Evolutionary conservation across 192 early-diverging fungal species (phyloP), one percentile per base, ranked within the genome.

Genomic region (Backusella psychrophila): DNA sequence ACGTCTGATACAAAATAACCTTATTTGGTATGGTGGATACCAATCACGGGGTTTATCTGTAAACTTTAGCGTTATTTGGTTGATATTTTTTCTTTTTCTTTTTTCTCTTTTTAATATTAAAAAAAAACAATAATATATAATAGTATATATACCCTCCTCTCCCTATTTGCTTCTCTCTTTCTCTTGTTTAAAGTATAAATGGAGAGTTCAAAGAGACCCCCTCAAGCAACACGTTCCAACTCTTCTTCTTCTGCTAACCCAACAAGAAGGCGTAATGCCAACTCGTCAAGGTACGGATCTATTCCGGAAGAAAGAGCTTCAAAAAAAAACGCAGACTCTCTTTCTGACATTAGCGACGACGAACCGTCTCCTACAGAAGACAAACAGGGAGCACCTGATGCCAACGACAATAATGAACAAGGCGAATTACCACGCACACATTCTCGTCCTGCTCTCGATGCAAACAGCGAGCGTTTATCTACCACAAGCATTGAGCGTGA

Each of bases 401-500:
- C 46, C 42, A 44, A 71, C 7, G 23, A 46, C 21, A 17, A 71
- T 8, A 14, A 44, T 19, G 14, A 71, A 14, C 12, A 42, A 9
- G 35, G 9, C 21, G 68, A 39, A 0, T 23, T 69, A 72, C 31
- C 15, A 36, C 42, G 44, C 11, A 34, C n/a, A 1, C 35, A 59
- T 17, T 36, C 72, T 1, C 69, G 76, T 19, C 76, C 36, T 68
- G 17, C 15, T 6, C 29, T 19, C 11, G 63, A 67, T 35, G 17
- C 19, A 14, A 34, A 23, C 21, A 71, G 53, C 68, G 77, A 78
- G 1, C 42, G 42, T 35, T 15, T 26, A 6, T 79, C 78, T n/a
- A 52, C 49, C 21, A 68, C n/a, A 12, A 78, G 77, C 33, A 46
- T 46, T 21, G 88, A 88, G 36, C 42, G 76, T 11, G 85, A 88